Base-by-base conservation (phyloP, 2,329 filamentous ascomycete species). In the Pseudogymnoascus sp. region DNA sequence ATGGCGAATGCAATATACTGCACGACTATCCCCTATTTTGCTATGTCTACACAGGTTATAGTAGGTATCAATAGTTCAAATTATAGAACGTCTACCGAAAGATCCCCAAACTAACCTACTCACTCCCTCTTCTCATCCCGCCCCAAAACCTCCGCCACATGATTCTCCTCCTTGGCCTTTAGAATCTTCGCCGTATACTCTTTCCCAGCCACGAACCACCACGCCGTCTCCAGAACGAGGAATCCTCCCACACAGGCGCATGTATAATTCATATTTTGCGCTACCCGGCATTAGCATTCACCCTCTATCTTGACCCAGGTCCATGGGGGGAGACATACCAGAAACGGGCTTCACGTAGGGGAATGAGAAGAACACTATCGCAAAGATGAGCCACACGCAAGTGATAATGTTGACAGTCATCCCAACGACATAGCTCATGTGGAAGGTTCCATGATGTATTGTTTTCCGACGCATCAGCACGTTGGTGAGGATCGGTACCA, bases 181-280 rank as follows among this genome's bases (percentile, higher is more conserved):
- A 72, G 69, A 66, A 79, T 76, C 38, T 68, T 72, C 61, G 71
- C 68, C 4, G 74, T 75, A 41, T 77, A 79, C 25, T 68, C 68
- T 58, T 69, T 71, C 4, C 76, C 74, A 1, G 72, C 76, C 60
- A 78, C 71, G n/a, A 78, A 59, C 76, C 77, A 80, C 78, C 77
- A 79, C 0, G 63, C 65, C 2, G 74, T 61, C 59, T 73, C 71
- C 8, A 80, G 69, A 1, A 76, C 48, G 6, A 77, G 63, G 29
- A 76, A 71, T 0, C 73, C 77, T 1, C 77, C 78, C 4, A 80
- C 75, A 10, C 78, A 76, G 0, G 78, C 76, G 58, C 78, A 80
- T 1, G 78, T 80, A 64, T 80, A 80, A 63, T 79, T 80, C 78
- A 80, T 80, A 62, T 78, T 80, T 27, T 65, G 63, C 1, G 67